Base-by-base conservation (phyloP, 169 alveolate species). In the Theileria annulata region DNA sequence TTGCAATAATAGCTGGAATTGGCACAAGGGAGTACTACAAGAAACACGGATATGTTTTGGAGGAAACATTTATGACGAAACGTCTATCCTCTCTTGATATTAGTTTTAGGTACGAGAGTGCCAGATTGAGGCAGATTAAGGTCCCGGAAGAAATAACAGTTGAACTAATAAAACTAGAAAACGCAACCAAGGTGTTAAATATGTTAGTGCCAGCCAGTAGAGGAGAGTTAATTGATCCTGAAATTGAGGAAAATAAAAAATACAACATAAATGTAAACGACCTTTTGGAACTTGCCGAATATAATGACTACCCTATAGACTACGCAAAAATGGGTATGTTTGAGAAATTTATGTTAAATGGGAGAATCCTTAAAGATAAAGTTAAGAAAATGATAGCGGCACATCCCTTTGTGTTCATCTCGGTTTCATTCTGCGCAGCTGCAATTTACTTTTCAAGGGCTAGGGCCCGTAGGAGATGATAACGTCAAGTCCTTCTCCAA, bases 21-120 rank as follows among this genome's bases (percentile, higher is more conserved):
- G 99, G 99, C 37, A 97, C 99, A n/a, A 93, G 99, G 68, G 98
- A 96, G 80, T 98, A 98, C 91, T 98, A 98, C 91, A 94, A 97
- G 56, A 96, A 96, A 77, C 90, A 96, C 63, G 99, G 99, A 47
- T 98, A 97, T 87, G 90, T 80, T 60, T 84, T 95, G 56, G 98
- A 96, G 88, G 98, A 96, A 35, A 95, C 98, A 33, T 97, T 93
- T 80, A 95, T 97, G 98, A 97, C 95, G n/a, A 97, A 97, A 71
- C 51, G 78, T 49, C 80, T 96, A 33, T 74, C 72, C 8, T 75
- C 58, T 42, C 76, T 72, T 6, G 77, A 63, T n/a, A 75, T 87
- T 1, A 51, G 60, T 51, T 19, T 78, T 64, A 37, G 86, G n/a
- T 89, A 58, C 75, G 28, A 10, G 27, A 33, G 59, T 35, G 19